Evolutionary conservation across 2,329 filamentous ascomycete genomes (phyloP).

Genomic region (Ambrosiella beaveri): DNA sequence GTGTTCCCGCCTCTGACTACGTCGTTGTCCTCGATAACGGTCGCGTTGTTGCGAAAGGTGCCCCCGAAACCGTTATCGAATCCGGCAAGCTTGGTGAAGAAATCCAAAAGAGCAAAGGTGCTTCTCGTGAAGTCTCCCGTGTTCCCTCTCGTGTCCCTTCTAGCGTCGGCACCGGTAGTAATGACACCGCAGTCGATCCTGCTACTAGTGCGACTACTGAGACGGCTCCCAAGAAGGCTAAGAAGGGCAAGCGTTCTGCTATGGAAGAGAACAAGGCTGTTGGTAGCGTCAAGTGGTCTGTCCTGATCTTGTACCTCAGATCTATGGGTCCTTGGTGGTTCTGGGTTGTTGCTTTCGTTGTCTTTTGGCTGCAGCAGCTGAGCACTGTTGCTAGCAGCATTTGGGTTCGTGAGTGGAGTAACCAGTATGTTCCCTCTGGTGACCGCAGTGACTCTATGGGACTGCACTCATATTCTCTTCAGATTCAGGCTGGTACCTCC

Average conservation of each 20-base stretch:
- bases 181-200: slow-evolving; percentile 30
- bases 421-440: slow-evolving; percentile 52
- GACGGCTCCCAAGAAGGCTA: slow-evolving; percentile 30
- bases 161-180: slow-evolving; percentile 47
- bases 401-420: slow-evolving; percentile 92
- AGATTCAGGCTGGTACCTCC: slow-evolving; percentile 6
- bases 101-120: slow-evolving; percentile 51
- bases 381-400: slow-evolving; percentile 76
- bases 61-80: slow-evolving; percentile 57
- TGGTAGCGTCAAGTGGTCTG: slow-evolving; percentile 74
- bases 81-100: slow-evolving; percentile 86
- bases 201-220: slow-evolving; percentile 28
- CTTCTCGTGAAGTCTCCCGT: slow-evolving; percentile 52
- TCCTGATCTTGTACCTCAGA: slow-evolving; percentile 68
- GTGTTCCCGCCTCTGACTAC: slow-evolving; percentile 61
- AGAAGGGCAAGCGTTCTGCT: slow-evolving; percentile 28
- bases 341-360: slow-evolving; percentile 58
- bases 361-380: slow-evolving; percentile 71
- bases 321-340: slow-evolving; percentile 97
- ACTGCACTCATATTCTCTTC: not conserved
- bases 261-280: slow-evolving; percentile 64
- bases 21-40: slow-evolving; percentile 82
- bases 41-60: slow-evolving; percentile 58
- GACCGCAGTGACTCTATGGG: slow-evolving; percentile 9
- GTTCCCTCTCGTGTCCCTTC: slow-evolving; percentile 65